Conservation (phyloP, 371 early-diverging fungal species). For the Syncephalastrum contaminatum region DNA sequence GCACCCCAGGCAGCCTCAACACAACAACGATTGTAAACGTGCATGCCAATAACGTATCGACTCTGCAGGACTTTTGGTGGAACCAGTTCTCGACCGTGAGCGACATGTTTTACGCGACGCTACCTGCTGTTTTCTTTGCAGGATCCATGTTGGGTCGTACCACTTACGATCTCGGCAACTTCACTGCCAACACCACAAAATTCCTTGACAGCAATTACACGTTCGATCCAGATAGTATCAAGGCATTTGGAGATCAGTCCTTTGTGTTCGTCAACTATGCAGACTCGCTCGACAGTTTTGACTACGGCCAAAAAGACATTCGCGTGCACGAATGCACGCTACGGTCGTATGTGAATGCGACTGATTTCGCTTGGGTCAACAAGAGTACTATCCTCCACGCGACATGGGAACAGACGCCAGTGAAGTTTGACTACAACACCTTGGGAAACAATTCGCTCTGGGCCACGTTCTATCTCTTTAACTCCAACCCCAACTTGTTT, state of each 20-base stretch:
- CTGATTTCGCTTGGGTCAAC: background rate
- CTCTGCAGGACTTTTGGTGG: slow-evolving; percentile 2
- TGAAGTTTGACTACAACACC: slow-evolving; percentile 7
- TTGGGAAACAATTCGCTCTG: slow-evolving; percentile 6
- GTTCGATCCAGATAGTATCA: background rate
- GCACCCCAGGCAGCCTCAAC: slow-evolving; percentile 8
- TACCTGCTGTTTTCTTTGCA: slow-evolving; percentile 9
- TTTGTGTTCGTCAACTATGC: slow-evolving; percentile 6
- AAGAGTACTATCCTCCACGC: background rate
- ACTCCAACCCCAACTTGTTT: background rate
- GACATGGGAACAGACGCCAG: background rate
- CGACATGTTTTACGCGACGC: background rate
- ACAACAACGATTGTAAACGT: slow-evolving; percentile 9
- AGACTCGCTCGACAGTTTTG: background rate
- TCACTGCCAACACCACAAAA: background rate
- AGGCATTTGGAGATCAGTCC: slow-evolving; percentile 9
- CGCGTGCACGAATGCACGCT: slow-evolving; percentile 11
- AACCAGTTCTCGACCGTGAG: background rate
- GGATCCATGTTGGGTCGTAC: slow-evolving; percentile 14
- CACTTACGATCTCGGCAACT: slow-evolving; percentile 10
- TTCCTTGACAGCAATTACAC: background rate
- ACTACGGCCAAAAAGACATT: background rate
- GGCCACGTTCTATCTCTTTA: background rate
- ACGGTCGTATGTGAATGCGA: slow-evolving; percentile 8
- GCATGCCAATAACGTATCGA: slow-evolving; percentile 5